Evolutionary conservation across 768 basidiomycete genomes (phyloP).

Genomic region (Rhodocollybia butyracea): DNA sequence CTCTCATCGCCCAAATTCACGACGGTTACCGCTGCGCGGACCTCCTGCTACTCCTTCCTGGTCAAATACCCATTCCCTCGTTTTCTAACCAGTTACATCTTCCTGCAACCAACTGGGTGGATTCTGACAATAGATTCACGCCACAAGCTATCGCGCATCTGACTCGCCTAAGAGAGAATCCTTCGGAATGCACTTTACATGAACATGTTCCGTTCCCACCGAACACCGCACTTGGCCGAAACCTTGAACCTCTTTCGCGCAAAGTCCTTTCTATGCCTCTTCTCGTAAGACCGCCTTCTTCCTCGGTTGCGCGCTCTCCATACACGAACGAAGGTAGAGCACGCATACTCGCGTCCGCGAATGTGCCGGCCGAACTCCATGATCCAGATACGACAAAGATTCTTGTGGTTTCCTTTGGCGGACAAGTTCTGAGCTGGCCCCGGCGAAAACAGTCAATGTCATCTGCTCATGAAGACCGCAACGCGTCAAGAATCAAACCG

Average conservation of each 20-base stretch:
- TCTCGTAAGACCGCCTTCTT: slow-evolving; percentile 60
- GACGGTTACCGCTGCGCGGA: slow-evolving; percentile 70
- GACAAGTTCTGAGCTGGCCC: slow-evolving; percentile 66
- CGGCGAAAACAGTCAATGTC: background rate
- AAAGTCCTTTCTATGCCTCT: slow-evolving; percentile 54
- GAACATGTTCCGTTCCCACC: slow-evolving; percentile 40
- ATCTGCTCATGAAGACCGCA: slow-evolving; percentile 14
- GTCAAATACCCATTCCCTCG: slow-evolving; percentile 74
- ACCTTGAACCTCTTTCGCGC: slow-evolving; percentile 27
- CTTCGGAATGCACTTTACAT: slow-evolving; percentile 30
- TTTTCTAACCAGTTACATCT: slow-evolving; percentile 51
- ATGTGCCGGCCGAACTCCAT: slow-evolving; percentile 51
- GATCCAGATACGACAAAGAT: slow-evolving; percentile 51
- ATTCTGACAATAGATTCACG: slow-evolving; percentile 44
- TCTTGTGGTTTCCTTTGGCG: slow-evolving; percentile 78
- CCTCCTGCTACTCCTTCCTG: slow-evolving; percentile 66
- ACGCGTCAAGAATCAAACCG: slow-evolving; percentile 30
- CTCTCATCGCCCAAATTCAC: slow-evolving; percentile 62
- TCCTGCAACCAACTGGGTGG: slow-evolving; percentile 65
- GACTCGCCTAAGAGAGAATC: slow-evolving; percentile 31
- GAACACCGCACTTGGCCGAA: slow-evolving; percentile 10
- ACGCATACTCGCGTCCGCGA: slow-evolving; percentile 52
- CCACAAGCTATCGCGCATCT: slow-evolving; percentile 44
- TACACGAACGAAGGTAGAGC: slow-evolving; percentile 55
- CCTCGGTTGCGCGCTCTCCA: slow-evolving; percentile 26